Evolutionary conservation across 176 grass and related monocot species (phyloP), one percentile per base, ranked within the genome.

Genomic region (Musa beccarii): DNA sequence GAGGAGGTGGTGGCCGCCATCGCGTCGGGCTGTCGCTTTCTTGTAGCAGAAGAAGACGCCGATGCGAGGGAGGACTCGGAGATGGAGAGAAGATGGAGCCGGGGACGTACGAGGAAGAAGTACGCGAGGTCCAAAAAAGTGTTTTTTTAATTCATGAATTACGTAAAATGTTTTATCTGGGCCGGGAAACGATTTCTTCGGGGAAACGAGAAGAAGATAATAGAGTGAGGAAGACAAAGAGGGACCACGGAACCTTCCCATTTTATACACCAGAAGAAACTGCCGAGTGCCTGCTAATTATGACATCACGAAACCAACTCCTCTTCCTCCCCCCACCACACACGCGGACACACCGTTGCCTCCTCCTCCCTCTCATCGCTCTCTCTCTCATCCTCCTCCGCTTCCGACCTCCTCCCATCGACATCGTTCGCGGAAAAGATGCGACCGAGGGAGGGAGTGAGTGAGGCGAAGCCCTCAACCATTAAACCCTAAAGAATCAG

Each of bases 181-280:
- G 34, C 34, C 34, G 4, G 34, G 34, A 5, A 43, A 43, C 34
- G 34, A 5, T 43, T 43, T 43, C 4, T 43, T 43, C 34, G 34
- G 34, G 34, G 11, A 21, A 66, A 66, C 22, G 63, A 66, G 1
- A 66, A 26, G 22, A 66, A 66, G 63, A 66, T 66, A 64, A 1
- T 25, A 2, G 2, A 64, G 10, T 1, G 13, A 26, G 12, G 2
- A 1, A 66, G 63, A 0, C 24, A 28, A 3, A 65, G 29, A 14
- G 12, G 22, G n/a, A n/a, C 22, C 2, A 21, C 6, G 62, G 5
- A 64, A 10, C 22, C 16, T 62, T 64, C 62, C 62, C 22, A 11
- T 64, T 64, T 64, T 64, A 64, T 64, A 25, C n/a, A 64, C 62
- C 62, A 25, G 62, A 64, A 64, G 62, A 64, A 64, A 64, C 8